Evolutionary conservation across 2,329 filamentous ascomycete species (phyloP), one percentile per base, ranked within the genome.

Genomic region (Byssochlamys sp.): DNA sequence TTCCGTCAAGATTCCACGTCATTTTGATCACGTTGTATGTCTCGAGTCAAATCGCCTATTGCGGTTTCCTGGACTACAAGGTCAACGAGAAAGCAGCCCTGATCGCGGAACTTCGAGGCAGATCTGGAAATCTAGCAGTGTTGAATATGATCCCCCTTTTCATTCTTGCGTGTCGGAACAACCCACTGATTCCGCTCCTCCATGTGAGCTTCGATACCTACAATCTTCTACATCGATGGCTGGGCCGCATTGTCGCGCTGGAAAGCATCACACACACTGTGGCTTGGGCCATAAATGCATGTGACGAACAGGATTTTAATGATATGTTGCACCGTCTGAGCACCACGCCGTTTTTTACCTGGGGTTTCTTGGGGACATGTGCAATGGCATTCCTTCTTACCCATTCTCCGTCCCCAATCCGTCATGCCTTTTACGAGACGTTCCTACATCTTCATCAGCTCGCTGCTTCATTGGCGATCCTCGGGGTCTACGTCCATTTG

Each of bases 201-300:
- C 84, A 87, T 65, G 87, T 97, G 71, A 92, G 89, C 72, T 99
- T 96, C 75, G 94, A 97, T 73, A 95, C 91, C 0, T 97, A 95
- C 80, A 97, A 97, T 71, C 84, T 94, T 7, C 77, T 94, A 54
- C 90, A 95, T 72, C 83, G 90, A 62, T 95, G 89, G 89, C 82
- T 90, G 60, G 90, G 89, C 28, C 83, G 90, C 27, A 83, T 91
- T 50, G 83, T 89, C 27, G 82, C 89, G n/a, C 55, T 87, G 2
- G 87, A 94, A 71, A 75, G 82, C 14, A 65, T 90, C 54, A 77
- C 87, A 7, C 90, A 95, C 73, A 88, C 87, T 7, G 64, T 81
- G 26, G 84, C 86, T 35, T 99, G 92, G 91, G 78, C 84, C 24
- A 81, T 88, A 65, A 94, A 95, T 62, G 86, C 86, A 27, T 65